A percentile compares a stretch with the other conserved stretches of the same genome.
Evolutionary conservation across 2,329 filamentous ascomycete genomes (phyloP).

Genomic region (Aspergillus jensenii): DNA sequence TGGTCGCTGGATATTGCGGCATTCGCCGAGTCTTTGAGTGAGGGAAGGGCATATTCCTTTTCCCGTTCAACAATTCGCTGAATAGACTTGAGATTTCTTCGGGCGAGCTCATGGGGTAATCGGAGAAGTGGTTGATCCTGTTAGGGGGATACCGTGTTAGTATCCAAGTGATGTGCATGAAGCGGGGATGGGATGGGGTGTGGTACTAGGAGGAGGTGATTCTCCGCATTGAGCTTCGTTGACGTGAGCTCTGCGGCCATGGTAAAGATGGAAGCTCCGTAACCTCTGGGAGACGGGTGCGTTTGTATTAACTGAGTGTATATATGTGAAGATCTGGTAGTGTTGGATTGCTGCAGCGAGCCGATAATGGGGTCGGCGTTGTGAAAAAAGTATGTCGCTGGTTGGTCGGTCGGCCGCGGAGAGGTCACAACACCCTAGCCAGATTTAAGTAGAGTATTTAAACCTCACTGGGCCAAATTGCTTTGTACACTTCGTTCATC

Average conservation of each 20-base stretch:
- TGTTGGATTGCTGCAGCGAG: background rate
- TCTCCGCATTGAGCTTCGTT: conserved; percentile 51
- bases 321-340: background rate
- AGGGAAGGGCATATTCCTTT: conserved; percentile 46
- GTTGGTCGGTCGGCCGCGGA: background rate
- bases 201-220: conserved; percentile 50
- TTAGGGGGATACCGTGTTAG: background rate
- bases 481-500: background rate
- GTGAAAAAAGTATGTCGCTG: background rate
- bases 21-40: conserved; percentile 56
- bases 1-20: conserved; percentile 64
- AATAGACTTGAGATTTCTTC: conserved; percentile 87
- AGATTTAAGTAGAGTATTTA: background rate
- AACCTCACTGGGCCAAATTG: no score
- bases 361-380: background rate
- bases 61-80: conserved; percentile 50
- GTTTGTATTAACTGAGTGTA: background rate
- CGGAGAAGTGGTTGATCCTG: conserved; percentile 94
- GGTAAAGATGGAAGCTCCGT: background rate
- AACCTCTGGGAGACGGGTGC: background rate
- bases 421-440: conserved; percentile 8
- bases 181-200: conserved; percentile 10
- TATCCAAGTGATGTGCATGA: background rate
- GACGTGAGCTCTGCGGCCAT: conserved; percentile 47
- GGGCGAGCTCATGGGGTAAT: conserved; percentile 86